Evolutionary conservation across 176 grass and related monocot genomes (phyloP), one percentile per base, ranked within the genome.

Genomic region (Aegilops tauschii): DNA sequence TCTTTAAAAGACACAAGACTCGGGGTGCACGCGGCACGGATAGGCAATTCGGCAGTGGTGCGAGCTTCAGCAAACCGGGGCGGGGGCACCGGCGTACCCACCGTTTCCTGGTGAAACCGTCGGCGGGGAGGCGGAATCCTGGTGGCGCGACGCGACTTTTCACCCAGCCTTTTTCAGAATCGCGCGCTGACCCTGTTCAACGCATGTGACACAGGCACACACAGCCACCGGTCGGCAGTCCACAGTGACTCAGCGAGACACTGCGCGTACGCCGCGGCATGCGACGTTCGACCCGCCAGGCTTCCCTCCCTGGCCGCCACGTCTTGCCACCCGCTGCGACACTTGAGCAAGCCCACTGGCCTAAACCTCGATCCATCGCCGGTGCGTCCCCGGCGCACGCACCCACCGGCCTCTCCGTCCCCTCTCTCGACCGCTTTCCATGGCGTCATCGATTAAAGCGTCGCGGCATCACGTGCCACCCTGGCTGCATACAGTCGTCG

Each of bases 101-200:
- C 73, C 13, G 73, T 76, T 76, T 76, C 7, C 13, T 3, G 8
- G 13, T 8, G 27, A 76, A 76, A 76, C 73, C 73, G 44, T 20
- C 73, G 73, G 73, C 73, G 73, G 45, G 18, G 28, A 3, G 4
- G 4, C 0, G 14, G 1, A 54, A 54, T 20, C 73, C 44, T 1
- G 27, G 73, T 54, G 73, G 73, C 73, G 73, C 44, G 27, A 31
- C 73, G 73, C 44, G 16, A 20, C 73, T 54, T 31, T 52, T 16
- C 23, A 4, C 13, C 14, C 16, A 1, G 8, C 12, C 65, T 2
- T 40, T 69, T 39, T 39, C 25, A 50, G 72, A 30, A 50, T 5
- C 73, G 12, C 73, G 14, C 25, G 73, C 44, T 76, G 73, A 88
- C 86, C 49, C 5, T 0, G 2, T 84, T 88, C 87, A 84, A 80